Evolutionary conservation across 176 grass and related monocot genomes (phyloP).

Genomic region (Phoenix roebelenii): DNA sequence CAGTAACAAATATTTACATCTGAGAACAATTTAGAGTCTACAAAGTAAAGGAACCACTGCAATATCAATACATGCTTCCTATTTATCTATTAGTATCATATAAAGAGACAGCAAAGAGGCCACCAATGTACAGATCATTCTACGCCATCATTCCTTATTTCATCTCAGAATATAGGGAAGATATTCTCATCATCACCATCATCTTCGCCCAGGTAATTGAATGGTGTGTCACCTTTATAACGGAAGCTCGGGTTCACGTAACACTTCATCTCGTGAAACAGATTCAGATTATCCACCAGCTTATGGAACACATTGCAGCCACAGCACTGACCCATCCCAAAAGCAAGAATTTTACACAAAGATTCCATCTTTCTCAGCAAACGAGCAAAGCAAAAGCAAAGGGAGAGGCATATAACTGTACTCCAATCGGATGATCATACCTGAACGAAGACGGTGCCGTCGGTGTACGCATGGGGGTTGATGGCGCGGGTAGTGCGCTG

Average conservation of each 20-base stretch:
- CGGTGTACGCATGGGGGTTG: constrained; percentile 95
- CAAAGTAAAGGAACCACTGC: too few species aligned
- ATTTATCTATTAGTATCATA: too few species aligned
- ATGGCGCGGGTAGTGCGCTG: constrained; percentile 86
- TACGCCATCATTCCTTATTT: not conserved
- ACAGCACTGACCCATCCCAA: constrained; percentile 45
- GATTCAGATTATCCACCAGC: constrained; percentile 88
- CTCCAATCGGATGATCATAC: constrained; percentile 14
- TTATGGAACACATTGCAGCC: constrained; percentile 96
- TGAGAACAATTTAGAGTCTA: too few species aligned
- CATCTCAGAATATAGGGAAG: constrained; percentile 38
- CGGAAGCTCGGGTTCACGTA: constrained; percentile 79
- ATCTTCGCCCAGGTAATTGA: constrained; percentile 38
- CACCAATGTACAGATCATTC: too few species aligned
- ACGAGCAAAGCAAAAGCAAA: not conserved
- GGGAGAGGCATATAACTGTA: not conserved
- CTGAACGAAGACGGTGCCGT: constrained; percentile 93
- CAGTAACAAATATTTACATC: too few species aligned
- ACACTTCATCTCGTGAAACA: constrained; percentile 95
- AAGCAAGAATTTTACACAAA: constrained; percentile 3
- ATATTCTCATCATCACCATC: constrained; percentile 39
- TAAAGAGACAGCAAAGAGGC: too few species aligned
- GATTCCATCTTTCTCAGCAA: not conserved
- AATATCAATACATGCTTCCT: too few species aligned
- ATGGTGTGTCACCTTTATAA: constrained; percentile 59